Percentiles rank a stretch among this genome's conserved stretches.
These are phyloP conservation scores for Jacaranda copaia DNA, from an alignment of 257 asterid genomes.

Conservation along the genomic window DNA sequence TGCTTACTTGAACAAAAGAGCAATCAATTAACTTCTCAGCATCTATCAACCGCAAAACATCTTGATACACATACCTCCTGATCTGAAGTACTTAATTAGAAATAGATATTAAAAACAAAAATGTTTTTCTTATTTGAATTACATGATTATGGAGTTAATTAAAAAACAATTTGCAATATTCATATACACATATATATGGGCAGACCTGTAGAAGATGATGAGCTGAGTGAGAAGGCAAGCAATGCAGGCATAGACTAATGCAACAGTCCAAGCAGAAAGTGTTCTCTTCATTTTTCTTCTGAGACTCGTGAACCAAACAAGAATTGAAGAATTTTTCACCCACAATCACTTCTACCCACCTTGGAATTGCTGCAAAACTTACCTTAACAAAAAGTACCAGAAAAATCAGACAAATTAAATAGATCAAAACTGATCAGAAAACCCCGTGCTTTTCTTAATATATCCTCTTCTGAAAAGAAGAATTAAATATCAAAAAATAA, in stretches of 20 bases:
- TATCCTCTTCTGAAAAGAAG: no score
- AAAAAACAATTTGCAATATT: no score
- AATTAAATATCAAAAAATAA: no score
- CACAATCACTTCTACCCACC: not conserved
- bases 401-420: not conserved
- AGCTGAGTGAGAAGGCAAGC: not conserved
- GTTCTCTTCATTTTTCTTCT: slow-evolving; percentile 4
- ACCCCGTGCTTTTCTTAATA: no score
- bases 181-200: no score
- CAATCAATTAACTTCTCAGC: slow-evolving; percentile 2
- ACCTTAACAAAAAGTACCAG: not conserved
- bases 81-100: not conserved
- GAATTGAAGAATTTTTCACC: slow-evolving; percentile 6
- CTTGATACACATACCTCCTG: slow-evolving; percentile 9
- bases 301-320: not conserved
- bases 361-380: not conserved
- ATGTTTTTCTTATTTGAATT: no score
- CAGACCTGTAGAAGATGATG: not conserved
- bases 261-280: slow-evolving; percentile 6
- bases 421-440: not conserved
- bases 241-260: slow-evolving; percentile 1
- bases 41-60: slow-evolving; percentile 9
- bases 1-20: slow-evolving; percentile 4
- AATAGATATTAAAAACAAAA: no score
- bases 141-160: no score